Base-by-base conservation (phyloP, 228 moss, liverwort and hornwort species). In the Sphagnum fallax region DNA sequence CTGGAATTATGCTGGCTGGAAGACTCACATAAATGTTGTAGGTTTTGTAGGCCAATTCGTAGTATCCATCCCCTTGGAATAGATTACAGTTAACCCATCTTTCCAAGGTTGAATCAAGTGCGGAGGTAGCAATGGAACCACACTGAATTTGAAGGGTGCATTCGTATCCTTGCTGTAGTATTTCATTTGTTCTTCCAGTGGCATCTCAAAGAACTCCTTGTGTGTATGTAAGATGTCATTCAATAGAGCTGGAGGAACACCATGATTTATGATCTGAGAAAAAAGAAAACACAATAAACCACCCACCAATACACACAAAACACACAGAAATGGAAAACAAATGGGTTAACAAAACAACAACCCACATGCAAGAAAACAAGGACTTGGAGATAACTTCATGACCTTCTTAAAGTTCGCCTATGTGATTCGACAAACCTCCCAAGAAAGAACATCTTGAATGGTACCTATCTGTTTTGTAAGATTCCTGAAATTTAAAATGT, bases 241-340 rank as follows among this genome's bases (percentile, higher is more conserved):
- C 53, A 88, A 8, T 52, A 75, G 58, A 47, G 80, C 60, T 51
- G 75, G 80, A 15, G 82, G 82, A 64, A 88, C 70, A 63, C 81
- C 88, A 80, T 88, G 91, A 63, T 91, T 86, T 62, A 82, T 74
- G 67, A 88, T 80, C 91, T 91, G 83, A 65, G 64, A 55, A 4
- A 32, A 32, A 32, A 32, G 32, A 32, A 32, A 32, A 16, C 8
- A 52, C 52, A 51, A 0, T 13, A 7, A 48, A 32, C 2, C 32
- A 32, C 32, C 32, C 32, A 32, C 32, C 32, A 32, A 0, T 2
- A 32, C 32, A 32, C 2, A 32, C 32, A 32, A 32, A 32, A 32
- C 32, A 32, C 32, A 32, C 32, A 32, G 32, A 32, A 32, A 32
- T 2, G 32, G 32, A 32, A 32, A 32, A 32, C 32, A 32, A 32